These are phyloP conservation scores for Senna siamea DNA, from an alignment of 306 rosid genomes.

Conservation along the genomic window DNA sequence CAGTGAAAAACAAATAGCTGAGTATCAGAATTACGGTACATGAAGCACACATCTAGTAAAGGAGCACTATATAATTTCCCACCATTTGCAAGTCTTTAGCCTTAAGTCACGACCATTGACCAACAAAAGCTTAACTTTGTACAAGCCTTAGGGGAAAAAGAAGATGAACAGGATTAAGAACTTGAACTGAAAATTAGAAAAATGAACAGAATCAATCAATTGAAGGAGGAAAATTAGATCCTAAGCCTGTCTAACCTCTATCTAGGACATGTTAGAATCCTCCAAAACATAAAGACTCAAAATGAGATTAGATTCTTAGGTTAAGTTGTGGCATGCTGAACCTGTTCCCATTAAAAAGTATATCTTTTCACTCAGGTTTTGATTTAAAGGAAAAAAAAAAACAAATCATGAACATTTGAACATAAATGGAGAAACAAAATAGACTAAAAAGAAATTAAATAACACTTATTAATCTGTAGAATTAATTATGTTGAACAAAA, in stretches of 20 bases:
- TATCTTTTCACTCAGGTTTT: slow-evolving; percentile 14
- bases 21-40: neutral
- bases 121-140: neutral
- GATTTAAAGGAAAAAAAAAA: neutral
- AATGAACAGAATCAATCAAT: slow-evolving; percentile 11
- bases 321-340: neutral
- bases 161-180: neutral
- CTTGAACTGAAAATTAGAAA: neutral
- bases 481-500: slow-evolving; percentile 22
- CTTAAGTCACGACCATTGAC: neutral
- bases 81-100: neutral
- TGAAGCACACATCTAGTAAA: neutral
- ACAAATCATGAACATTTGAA: slow-evolving; percentile 21
- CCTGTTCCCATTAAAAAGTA: slow-evolving; percentile 4
- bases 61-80: neutral
- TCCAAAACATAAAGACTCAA: slow-evolving; percentile 9
- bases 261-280: neutral
- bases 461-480: neutral
- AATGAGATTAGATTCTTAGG: slow-evolving; percentile 7
- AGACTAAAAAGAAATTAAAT: slow-evolving; percentile 1
- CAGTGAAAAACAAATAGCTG: slow-evolving; percentile 1
- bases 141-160: neutral
- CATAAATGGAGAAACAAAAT: slow-evolving; percentile 25
- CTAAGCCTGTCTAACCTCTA: slow-evolving; percentile 3
- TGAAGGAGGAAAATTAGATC: neutral